Percentiles rank a stretch among this genome's conserved stretches.
Evolutionary conservation across 192 early-diverging fungal genomes (phyloP).

Genomic region (Gamsiella multidivaricata): DNA sequence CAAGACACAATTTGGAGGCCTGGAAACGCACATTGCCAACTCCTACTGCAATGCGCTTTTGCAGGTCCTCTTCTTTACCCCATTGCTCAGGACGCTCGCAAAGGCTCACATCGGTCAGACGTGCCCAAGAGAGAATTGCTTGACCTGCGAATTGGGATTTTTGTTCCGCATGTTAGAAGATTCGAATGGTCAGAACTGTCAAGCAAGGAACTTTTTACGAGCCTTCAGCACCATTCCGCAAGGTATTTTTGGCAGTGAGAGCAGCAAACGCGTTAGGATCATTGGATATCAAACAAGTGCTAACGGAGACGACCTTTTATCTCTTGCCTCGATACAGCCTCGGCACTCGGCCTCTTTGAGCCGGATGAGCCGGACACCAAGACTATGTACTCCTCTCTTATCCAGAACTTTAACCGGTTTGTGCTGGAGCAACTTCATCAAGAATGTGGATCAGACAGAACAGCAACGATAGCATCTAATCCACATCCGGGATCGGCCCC

Average conservation of each 20-base stretch:
- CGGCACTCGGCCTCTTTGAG: conserved; percentile 88
- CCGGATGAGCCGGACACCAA: conserved; percentile 74
- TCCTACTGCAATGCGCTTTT: conserved; percentile 91
- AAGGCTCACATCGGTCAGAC: conserved; percentile 76
- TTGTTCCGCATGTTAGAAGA: conserved; percentile 93
- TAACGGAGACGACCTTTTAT: background rate
- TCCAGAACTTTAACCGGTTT: conserved; percentile 91
- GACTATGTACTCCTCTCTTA: conserved; percentile 75
- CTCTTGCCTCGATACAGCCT: conserved; percentile 58
- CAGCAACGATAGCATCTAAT: conserved; percentile 29
- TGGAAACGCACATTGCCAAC: conserved; percentile 93
- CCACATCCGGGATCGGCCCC: conserved; percentile 28
- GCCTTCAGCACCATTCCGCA: conserved; percentile 87
- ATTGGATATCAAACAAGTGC: background rate
- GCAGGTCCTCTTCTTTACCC: conserved; percentile 84
- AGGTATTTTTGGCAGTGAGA: conserved; percentile 57
- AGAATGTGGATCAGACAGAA: conserved; percentile 67
- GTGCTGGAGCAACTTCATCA: conserved; percentile 90
- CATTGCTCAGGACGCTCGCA: conserved; percentile 70
- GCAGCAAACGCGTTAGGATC: background rate
- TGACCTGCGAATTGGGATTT: conserved; percentile 94
- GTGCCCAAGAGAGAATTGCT: conserved; percentile 81
- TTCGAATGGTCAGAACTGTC: conserved; percentile 92
- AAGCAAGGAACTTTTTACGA: conserved; percentile 91
- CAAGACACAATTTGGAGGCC: conserved; percentile 83